These are phyloP conservation scores for Nosema muscidifuracis DNA, from an alignment of 371 early-diverging fungal species.

Conservation along the genomic window DNA sequence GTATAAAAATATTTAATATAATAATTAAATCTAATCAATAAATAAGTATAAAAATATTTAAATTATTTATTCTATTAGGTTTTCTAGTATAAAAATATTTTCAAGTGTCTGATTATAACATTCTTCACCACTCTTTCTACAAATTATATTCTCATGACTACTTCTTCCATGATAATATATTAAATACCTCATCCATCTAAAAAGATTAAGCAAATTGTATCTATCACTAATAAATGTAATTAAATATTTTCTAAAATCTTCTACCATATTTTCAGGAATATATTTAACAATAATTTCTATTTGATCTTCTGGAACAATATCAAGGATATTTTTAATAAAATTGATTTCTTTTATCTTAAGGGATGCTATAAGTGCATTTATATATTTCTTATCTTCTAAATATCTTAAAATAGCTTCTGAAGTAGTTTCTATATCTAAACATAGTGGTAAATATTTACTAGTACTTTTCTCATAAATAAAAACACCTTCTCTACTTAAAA, in stretches of 20 bases:
- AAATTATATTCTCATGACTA: not conserved
- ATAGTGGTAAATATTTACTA: conserved; percentile 25
- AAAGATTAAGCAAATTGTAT: not conserved
- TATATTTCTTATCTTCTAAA: conserved; percentile 20
- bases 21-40: too few species aligned
- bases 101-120: not conserved
- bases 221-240: not conserved
- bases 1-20: too few species aligned
- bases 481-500: conserved; percentile 47
- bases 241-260: not conserved
- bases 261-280: conserved; percentile 2
- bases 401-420: conserved; percentile 25
- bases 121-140: not conserved
- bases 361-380: conserved; percentile 27
- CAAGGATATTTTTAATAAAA: conserved; percentile 2
- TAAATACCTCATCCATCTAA: not conserved
- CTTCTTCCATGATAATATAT: conserved; percentile 2
- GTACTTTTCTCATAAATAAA: conserved; percentile 9
- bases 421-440: conserved; percentile 24
- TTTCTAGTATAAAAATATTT: conserved; percentile 8
- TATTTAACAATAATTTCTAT: conserved; percentile 14
- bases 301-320: conserved; percentile 9
- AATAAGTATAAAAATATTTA: too few species aligned
- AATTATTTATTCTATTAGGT: conserved; percentile 1
- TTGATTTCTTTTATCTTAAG: conserved; percentile 13